phyloP scores from a whole-genome alignment of 106 monocot genomes.

The Dioscorea zingiberensis region DNA sequence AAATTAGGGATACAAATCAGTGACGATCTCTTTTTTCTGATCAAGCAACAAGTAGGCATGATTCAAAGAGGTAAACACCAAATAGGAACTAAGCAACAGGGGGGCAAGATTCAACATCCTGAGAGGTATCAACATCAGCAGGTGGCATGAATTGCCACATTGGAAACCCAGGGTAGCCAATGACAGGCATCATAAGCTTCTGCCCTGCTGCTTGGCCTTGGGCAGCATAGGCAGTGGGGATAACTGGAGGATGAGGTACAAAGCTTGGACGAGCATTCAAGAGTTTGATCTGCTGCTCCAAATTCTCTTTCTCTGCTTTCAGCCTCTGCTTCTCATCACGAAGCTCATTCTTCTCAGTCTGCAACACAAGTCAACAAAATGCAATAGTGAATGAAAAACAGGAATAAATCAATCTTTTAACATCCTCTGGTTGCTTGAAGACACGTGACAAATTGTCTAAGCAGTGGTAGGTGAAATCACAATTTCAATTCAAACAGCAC shows the following conservation, averaged over 20 bases:
- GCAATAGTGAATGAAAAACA: not conserved
- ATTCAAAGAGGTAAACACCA: not conserved
- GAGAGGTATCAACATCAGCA: slow-evolving; percentile 68
- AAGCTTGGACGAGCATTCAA: slow-evolving; percentile 22
- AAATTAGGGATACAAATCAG: no score
- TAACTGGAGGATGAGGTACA: slow-evolving; percentile 34
- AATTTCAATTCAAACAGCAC: no score
- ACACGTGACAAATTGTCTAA: no score
- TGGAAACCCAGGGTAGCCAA: slow-evolving; percentile 74
- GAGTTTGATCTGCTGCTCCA: slow-evolving; percentile 58
- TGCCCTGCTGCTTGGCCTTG: slow-evolving; percentile 41
- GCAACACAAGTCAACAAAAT: not conserved
- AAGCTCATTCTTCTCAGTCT: slow-evolving; percentile 58
- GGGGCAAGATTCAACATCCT: slow-evolving; percentile 57
- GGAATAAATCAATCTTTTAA: no score
- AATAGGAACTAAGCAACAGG: slow-evolving; percentile 49
- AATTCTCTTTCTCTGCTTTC: slow-evolving; percentile 47
- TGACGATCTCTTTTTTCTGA: no score
- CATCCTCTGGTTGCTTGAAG: no score
- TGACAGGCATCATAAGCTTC: slow-evolving; percentile 76
- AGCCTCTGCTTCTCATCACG: slow-evolving; percentile 54
- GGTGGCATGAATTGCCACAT: slow-evolving; percentile 93
- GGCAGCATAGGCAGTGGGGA: slow-evolving; percentile 59
- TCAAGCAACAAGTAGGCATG: not conserved
- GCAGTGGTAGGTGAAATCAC: no score